These are phyloP conservation scores for Viola odorata DNA, from an alignment of 345 rosid species.

Conservation along the genomic window DNA sequence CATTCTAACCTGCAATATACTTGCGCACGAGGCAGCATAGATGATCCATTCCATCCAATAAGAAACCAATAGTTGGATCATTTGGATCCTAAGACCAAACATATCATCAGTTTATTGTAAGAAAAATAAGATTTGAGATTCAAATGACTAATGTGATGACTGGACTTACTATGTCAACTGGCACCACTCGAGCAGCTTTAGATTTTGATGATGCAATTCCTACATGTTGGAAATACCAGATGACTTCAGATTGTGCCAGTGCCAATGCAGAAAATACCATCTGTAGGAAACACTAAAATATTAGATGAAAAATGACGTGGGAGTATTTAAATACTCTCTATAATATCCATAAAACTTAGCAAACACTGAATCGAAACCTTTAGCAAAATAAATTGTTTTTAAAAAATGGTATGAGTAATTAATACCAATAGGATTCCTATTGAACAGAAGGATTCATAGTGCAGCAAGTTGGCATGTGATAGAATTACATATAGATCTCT, in stretches of 20 bases:
- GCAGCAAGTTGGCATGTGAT: neutral
- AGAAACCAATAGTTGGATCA: constrained; percentile 97
- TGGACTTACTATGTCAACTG: constrained; percentile 75
- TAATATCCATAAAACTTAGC: no score
- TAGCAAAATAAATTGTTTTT: no score
- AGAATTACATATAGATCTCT: neutral
- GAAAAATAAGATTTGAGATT: neutral
- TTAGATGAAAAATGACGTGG: constrained; percentile 3
- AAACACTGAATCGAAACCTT: no score
- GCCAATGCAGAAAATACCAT: constrained; percentile 98
- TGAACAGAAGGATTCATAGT: neutral
- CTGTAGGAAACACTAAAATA: constrained; percentile 36
- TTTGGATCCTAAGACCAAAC: constrained; percentile 71
- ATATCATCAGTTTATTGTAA: constrained; percentile 9
- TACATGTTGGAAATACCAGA: constrained; percentile 93
- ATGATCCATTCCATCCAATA: constrained; percentile 93
- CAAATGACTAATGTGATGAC: constrained; percentile 5
- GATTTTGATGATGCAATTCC: constrained; percentile 86
- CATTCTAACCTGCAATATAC: constrained; percentile 75
- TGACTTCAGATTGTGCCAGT: constrained; percentile 89
- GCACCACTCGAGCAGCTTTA: constrained; percentile 57
- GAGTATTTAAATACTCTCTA: no score
- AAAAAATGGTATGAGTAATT: no score
- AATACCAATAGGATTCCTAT: no score
- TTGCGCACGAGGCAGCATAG: constrained; percentile 94